Conservation (phyloP, 768 basidiomycete species). For the Lactarius hatsudake region DNA sequence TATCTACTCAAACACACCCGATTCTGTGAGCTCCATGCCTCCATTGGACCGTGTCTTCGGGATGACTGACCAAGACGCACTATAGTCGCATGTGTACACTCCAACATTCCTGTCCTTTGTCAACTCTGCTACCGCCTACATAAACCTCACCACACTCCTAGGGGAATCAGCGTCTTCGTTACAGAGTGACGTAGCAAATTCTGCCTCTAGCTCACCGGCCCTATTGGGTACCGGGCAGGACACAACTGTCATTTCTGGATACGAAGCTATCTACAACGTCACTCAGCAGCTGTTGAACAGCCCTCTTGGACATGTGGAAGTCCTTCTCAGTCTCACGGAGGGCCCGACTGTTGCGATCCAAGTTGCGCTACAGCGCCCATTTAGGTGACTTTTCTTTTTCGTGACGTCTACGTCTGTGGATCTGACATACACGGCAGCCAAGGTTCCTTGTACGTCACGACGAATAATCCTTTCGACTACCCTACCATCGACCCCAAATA, state of each 20-base stretch:
- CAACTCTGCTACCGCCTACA: conserved; percentile 62
- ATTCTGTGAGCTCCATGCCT: neutral
- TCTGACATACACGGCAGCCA: conserved; percentile 35
- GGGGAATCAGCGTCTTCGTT: conserved; percentile 36
- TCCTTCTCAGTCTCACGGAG: conserved; percentile 48
- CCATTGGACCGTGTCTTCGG: neutral
- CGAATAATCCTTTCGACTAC: conserved; percentile 54
- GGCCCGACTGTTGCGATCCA: conserved; percentile 52
- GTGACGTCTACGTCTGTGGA: neutral
- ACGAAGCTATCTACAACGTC: conserved; percentile 52
- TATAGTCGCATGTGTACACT: conserved; percentile 26
- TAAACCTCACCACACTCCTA: conserved; percentile 50
- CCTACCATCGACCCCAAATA: conserved; percentile 68
- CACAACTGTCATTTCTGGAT: conserved; percentile 48
- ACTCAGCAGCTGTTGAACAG: conserved; percentile 41
- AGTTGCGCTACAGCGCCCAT: conserved; percentile 62
- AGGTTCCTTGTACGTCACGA: conserved; percentile 62
- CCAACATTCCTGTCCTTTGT: conserved; percentile 50
- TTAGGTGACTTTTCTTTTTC: conserved; percentile 39
- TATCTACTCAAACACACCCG: neutral
- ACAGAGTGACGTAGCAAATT: conserved; percentile 35
- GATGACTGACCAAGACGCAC: conserved; percentile 4
- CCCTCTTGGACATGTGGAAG: conserved; percentile 53
- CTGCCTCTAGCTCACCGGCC: conserved; percentile 34
- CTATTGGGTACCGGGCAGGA: conserved; percentile 47